Evolutionary conservation across 306 rosid species (phyloP).

Genomic region (Glycine soja): DNA sequence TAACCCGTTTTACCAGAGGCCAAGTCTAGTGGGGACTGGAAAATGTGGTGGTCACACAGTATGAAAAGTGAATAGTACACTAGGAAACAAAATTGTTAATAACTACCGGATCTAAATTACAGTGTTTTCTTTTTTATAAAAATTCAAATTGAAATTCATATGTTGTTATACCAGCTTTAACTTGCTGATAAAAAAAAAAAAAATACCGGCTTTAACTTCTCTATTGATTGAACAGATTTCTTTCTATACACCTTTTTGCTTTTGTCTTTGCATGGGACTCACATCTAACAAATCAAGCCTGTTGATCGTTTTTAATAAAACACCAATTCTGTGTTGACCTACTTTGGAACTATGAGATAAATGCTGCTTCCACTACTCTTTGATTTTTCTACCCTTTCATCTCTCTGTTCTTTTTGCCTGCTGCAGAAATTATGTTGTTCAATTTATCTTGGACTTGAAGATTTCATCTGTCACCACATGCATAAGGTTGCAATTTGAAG

Average conservation of each 20-base stretch:
- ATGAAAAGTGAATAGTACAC: not conserved
- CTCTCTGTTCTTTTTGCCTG: constrained; percentile 17
- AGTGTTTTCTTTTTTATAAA: not conserved
- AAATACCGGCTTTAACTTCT: not conserved
- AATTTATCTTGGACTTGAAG: constrained; percentile 60
- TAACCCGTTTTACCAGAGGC: constrained; percentile 15
- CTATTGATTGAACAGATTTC: not conserved
- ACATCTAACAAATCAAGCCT: constrained; percentile 2
- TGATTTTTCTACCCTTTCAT: constrained; percentile 29
- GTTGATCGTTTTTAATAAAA: constrained; percentile 2
- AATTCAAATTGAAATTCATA: constrained; percentile 2
- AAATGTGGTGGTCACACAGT: not conserved
- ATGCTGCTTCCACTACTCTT: not conserved
- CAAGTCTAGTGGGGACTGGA: constrained; percentile 10
- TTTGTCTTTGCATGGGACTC: not conserved
- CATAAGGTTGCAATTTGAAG: constrained; percentile 59
- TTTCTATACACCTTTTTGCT: constrained; percentile 4
- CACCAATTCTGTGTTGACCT: constrained; percentile 2
- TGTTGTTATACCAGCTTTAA: not conserved
- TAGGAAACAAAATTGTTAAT: constrained; percentile 12
- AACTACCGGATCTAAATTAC: not conserved
- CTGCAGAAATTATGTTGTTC: constrained; percentile 83
- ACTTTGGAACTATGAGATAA: not conserved
- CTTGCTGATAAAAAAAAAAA: too few relatives aligned
- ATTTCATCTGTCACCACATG: constrained; percentile 59